Conservation (phyloP, 352 stramenopile species). For the Phytophthora chlamydospora region DNA sequence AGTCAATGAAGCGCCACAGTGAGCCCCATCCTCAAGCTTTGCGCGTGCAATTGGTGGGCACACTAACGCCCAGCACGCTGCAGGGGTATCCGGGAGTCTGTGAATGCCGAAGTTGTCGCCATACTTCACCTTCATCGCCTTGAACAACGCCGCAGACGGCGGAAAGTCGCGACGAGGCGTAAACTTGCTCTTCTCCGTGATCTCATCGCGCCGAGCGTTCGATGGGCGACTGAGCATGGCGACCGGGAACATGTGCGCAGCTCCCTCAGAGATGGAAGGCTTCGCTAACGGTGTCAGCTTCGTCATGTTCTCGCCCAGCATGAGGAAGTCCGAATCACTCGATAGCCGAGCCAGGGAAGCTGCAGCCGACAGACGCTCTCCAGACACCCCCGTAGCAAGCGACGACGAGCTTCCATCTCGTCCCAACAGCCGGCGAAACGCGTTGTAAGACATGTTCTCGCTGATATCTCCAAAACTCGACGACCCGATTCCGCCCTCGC, state of each 20-base stretch:
- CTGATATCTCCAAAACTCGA: constrained; percentile 33
- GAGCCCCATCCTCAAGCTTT: constrained; percentile 60
- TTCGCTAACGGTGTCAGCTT: constrained; percentile 64
- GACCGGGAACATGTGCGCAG: constrained; percentile 77
- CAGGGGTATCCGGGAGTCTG: constrained; percentile 70
- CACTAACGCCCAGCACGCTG: constrained; percentile 82
- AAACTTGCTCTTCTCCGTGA: constrained; percentile 85
- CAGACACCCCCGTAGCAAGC: constrained; percentile 11
- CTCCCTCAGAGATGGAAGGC: constrained; percentile 63
- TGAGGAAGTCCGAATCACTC: constrained; percentile 56
- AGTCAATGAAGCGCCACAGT: constrained; percentile 6
- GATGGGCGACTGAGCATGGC: constrained; percentile 60
- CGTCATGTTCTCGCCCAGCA: constrained; percentile 68
- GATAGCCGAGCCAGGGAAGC: constrained; percentile 42
- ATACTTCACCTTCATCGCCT: constrained; percentile 86
- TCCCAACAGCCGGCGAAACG: constrained; percentile 50
- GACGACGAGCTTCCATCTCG: constrained; percentile 38
- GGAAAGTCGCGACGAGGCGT: constrained; percentile 82
- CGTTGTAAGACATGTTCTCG: constrained; percentile 48
- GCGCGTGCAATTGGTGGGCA: constrained; percentile 60
- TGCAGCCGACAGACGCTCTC: constrained; percentile 15
- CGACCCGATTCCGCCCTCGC: constrained; percentile 27
- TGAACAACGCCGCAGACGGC: constrained; percentile 82
- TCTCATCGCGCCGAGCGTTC: constrained; percentile 69
- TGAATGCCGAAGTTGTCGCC: constrained; percentile 81